These are phyloP conservation scores for Podila epigama DNA, from an alignment of 192 early-diverging fungal genomes.

Conservation along the genomic window DNA sequence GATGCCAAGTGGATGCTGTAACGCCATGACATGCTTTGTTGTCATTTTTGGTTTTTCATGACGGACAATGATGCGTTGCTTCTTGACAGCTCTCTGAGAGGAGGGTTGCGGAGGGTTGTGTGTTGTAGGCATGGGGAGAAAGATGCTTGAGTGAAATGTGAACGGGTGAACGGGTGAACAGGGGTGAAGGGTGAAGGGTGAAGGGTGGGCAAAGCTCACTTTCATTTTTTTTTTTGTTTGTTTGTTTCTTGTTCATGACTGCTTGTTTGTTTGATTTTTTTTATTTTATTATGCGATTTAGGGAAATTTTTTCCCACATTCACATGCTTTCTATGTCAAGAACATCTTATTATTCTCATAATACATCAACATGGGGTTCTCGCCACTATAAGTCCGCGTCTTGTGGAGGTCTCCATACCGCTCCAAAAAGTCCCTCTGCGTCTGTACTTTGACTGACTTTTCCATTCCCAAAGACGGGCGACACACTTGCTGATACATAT, in stretches of 20 bases:
- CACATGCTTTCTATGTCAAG: conserved; percentile 54
- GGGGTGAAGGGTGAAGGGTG: background rate
- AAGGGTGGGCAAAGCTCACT: background rate
- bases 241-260: no score
- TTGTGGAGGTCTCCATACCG: conserved; percentile 76
- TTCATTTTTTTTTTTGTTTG: no score
- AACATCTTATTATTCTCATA: conserved; percentile 90
- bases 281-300: no score
- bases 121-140: conserved; percentile 25
- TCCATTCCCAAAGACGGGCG: conserved; percentile 48
- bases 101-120: conserved; percentile 25
- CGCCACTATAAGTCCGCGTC: conserved; percentile 84
- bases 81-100: conserved; percentile 23
- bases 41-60: conserved; percentile 46
- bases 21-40: conserved; percentile 36
- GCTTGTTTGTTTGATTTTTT: no score
- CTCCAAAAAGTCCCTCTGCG: conserved; percentile 82
- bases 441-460: conserved; percentile 64
- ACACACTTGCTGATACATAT: conserved; percentile 79
- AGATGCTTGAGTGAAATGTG: background rate
- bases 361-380: conserved; percentile 95
- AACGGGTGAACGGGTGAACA: no score
- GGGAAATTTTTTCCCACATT: no score
- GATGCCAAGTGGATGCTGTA: conserved; percentile 62
- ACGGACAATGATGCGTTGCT: conserved; percentile 39